Evolutionary conservation across 2,329 filamentous ascomycete genomes (phyloP).

Genomic region (Fusarium sulawesiense): DNA sequence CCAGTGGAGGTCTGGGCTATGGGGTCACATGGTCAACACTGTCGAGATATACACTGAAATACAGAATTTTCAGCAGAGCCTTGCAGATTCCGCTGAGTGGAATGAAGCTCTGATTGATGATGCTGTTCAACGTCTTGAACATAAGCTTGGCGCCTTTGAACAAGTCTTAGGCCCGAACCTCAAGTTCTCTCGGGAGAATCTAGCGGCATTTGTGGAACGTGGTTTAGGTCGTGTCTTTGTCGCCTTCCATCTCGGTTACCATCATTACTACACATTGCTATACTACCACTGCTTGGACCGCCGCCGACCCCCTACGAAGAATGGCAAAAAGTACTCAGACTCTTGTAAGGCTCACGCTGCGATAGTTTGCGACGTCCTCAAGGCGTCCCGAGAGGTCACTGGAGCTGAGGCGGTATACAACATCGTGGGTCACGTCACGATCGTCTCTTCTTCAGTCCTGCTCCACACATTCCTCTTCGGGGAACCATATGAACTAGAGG

Average conservation of each 20-base stretch:
- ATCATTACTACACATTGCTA: conserved; percentile 50
- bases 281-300: conserved; percentile 52
- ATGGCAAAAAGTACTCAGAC: conserved; percentile 47
- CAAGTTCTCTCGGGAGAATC: conserved; percentile 44
- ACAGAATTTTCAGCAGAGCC: conserved; percentile 47
- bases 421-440: conserved; percentile 51
- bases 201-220: conserved; percentile 37
- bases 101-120: conserved; percentile 45
- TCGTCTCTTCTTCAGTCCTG: conserved; percentile 51
- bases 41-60: conserved; percentile 50
- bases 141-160: conserved; percentile 43
- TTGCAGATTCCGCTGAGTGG: conserved; percentile 47
- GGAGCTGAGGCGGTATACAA: conserved; percentile 49
- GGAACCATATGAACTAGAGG: conserved; percentile 46
- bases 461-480: conserved; percentile 51
- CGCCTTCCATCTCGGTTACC: conserved; percentile 51
- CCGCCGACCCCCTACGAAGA: conserved; percentile 43
- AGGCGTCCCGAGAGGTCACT: conserved; percentile 39
- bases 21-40: conserved; percentile 49
- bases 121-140: conserved; percentile 32
- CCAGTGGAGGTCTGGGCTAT: conserved; percentile 46
- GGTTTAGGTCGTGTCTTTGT: conserved; percentile 49
- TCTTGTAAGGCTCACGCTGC: conserved; percentile 49
- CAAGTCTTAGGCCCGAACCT: conserved; percentile 34
- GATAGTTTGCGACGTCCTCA: conserved; percentile 47